These are phyloP conservation scores for Microbotryomycetes sp. DNA, from an alignment of 1,284 basidiomycete species.

Conservation along the genomic window DNA sequence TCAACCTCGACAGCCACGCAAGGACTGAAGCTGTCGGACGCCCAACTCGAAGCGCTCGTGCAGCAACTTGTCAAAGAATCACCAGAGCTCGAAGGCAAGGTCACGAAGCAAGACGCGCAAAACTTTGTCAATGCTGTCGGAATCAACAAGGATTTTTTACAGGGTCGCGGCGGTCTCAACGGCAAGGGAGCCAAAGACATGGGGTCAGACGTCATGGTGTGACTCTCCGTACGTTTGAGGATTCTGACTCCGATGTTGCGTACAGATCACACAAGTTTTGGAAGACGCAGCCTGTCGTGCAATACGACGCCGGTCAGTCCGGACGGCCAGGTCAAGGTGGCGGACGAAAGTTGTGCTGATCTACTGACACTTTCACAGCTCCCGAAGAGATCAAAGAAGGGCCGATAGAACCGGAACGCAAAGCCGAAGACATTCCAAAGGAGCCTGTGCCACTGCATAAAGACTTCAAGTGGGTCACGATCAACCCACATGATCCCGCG, in stretches of 20 bases:
- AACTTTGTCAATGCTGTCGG: constrained; percentile 17
- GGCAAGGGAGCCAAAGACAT: constrained; percentile 28
- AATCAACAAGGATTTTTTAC: constrained; percentile 20
- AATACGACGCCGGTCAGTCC: constrained; percentile 51
- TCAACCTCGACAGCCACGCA: not conserved
- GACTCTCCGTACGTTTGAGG: no score
- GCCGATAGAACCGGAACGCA: constrained; percentile 75
- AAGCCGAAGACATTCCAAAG: constrained; percentile 70
- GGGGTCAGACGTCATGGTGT: constrained; percentile 11
- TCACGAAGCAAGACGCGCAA: constrained; percentile 10
- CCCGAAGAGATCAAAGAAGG: constrained; percentile 60
- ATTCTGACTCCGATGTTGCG: no score
- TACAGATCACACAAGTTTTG: constrained; percentile 75
- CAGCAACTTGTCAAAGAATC: constrained; percentile 9
- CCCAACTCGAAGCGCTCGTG: constrained; percentile 22
- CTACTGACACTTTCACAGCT: constrained; percentile 42
- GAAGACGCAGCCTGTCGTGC: constrained; percentile 91
- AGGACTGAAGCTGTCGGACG: constrained; percentile 8
- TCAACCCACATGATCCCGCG: constrained; percentile 70
- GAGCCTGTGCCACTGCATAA: constrained; percentile 81
- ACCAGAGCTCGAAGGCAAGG: constrained; percentile 8
- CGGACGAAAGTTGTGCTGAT: not conserved
- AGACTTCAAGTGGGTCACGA: constrained; percentile 84
- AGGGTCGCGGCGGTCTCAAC: constrained; percentile 26
- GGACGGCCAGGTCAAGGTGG: constrained; percentile 5